Evolutionary conservation across 495 filamentous ascomycete genomes (phyloP).

Genomic region (Penicillium lividum): DNA sequence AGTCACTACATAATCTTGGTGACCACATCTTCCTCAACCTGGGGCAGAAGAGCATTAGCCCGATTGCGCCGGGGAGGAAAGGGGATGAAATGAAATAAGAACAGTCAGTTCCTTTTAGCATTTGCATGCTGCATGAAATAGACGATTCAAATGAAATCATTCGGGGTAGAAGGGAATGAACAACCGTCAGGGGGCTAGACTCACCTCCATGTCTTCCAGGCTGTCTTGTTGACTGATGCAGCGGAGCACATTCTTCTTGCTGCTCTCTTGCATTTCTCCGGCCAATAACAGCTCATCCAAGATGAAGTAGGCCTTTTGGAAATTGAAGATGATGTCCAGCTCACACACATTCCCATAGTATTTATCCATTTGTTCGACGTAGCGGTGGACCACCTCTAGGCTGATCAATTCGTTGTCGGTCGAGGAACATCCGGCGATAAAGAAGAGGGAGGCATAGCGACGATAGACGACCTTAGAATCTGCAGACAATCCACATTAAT

Average conservation of each 20-base stretch:
- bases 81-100: constrained; percentile 7
- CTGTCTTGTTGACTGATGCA: constrained; percentile 95
- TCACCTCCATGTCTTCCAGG: constrained; percentile 95
- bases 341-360: constrained; percentile 99
- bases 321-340: constrained; percentile 99
- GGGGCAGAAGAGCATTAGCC: constrained; percentile 60
- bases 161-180: constrained; percentile 6
- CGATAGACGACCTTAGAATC: constrained; percentile 98
- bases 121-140: not conserved
- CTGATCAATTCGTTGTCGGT: constrained; percentile 98
- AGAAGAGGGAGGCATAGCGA: constrained; percentile 97
- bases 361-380: constrained; percentile 99
- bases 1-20: constrained; percentile 85
- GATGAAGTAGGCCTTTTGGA: constrained; percentile 99
- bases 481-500: constrained; percentile 30
- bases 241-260: constrained; percentile 95
- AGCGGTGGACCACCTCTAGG: constrained; percentile 96
- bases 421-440: constrained; percentile 94
- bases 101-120: not conserved
- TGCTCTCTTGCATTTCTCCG: constrained; percentile 97
- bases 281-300: constrained; percentile 94
- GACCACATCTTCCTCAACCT: constrained; percentile 92
- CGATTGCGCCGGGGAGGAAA: constrained; percentile 21
- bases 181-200: constrained; percentile 37
- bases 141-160: not conserved